Percentiles rank a stretch among this genome's conserved stretches.
Conservation (phyloP, 257 asterid species). For the Plectranthus barbatus region DNA sequence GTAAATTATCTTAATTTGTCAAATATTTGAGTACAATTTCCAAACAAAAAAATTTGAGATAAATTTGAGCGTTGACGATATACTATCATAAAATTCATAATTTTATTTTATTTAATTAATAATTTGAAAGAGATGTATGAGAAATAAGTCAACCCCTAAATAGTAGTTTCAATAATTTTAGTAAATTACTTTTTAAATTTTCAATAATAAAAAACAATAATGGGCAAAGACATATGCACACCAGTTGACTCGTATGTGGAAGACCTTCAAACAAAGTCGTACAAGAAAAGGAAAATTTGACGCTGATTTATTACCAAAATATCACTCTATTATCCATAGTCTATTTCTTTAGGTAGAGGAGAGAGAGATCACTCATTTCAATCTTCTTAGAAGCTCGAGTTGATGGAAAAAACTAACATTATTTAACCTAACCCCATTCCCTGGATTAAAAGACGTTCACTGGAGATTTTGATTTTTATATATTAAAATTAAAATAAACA, state of each 20-base stretch:
- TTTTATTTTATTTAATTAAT: too few relatives aligned
- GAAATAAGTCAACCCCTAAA: background rate
- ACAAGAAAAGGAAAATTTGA: background rate
- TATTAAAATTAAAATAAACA: too few relatives aligned
- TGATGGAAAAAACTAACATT: background rate
- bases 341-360: constrained; percentile 9
- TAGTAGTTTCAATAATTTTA: background rate
- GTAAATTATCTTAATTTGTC: too few relatives aligned
- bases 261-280: constrained; percentile 1
- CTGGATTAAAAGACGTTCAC: too few relatives aligned
- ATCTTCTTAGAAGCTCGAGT: background rate
- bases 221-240: background rate
- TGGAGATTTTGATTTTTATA: too few relatives aligned
- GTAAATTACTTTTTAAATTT: background rate
- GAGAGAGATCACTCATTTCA: background rate
- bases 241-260: background rate
- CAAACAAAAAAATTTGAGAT: too few relatives aligned
- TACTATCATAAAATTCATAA: too few relatives aligned
- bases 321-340: background rate
- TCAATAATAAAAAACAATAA: background rate
- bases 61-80: too few relatives aligned
- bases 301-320: background rate
- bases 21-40: too few relatives aligned
- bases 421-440: too few relatives aligned
- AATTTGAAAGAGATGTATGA: background rate